phyloP scores from a whole-genome alignment of 805 yeast genomes.

The Scheffersomyces amazonensis region DNA sequence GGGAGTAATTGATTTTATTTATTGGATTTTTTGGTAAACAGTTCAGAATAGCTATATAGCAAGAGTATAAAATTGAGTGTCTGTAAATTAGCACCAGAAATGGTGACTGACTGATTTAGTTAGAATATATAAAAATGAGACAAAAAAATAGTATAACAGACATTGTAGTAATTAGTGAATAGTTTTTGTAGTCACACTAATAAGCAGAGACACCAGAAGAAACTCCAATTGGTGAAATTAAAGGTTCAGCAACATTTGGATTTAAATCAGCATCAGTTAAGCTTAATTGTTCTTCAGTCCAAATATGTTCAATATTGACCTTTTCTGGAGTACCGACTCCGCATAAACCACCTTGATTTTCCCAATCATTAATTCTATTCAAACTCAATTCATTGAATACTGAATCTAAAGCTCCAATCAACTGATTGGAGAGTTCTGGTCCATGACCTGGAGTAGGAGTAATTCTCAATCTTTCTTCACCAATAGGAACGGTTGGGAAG shows the following conservation, averaged over 20 bases:
- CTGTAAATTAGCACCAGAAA: too few species aligned
- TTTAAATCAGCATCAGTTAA: conserved; percentile 64
- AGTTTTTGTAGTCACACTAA: too few species aligned
- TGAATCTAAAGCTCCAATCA: conserved; percentile 75
- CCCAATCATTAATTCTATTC: conserved; percentile 78
- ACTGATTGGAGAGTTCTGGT: conserved; percentile 67
- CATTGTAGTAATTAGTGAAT: too few species aligned
- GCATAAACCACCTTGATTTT: conserved; percentile 77
- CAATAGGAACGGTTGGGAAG: conserved; percentile 96
- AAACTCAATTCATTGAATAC: conserved; percentile 75
- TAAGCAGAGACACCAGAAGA: conserved; percentile 57
- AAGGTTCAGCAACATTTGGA: conserved; percentile 63
- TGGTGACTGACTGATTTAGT: too few species aligned
- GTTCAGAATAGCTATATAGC: too few species aligned
- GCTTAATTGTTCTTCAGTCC: conserved; percentile 81
- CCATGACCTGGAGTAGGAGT: conserved; percentile 99
- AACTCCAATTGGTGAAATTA: conserved; percentile 60
- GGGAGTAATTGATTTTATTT: too few species aligned
- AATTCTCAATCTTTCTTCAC: conserved; percentile 92
- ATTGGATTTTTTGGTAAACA: too few species aligned
- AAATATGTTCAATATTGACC: conserved; percentile 57
- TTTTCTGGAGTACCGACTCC: conserved; percentile 71
- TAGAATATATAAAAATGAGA: too few species aligned
- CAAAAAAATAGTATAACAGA: too few species aligned
- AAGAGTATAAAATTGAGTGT: too few species aligned